Percentiles rank a stretch among this genome's conserved stretches.
These are phyloP conservation scores for Aurifilum marmelostoma DNA, from an alignment of 2,329 filamentous ascomycete species.

Conservation along the genomic window DNA sequence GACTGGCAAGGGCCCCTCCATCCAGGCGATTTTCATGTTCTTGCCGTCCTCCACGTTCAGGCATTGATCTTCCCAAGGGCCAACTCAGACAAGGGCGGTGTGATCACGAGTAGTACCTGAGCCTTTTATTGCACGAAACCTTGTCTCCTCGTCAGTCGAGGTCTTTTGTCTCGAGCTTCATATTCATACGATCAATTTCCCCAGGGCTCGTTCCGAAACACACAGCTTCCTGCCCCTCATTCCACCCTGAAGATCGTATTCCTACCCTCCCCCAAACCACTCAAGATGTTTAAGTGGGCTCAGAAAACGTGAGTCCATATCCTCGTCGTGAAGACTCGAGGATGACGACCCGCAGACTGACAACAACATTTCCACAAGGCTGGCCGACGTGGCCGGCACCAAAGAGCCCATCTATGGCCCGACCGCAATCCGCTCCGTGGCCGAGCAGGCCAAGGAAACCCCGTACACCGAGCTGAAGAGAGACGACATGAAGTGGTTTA, in stretches of 20 bases:
- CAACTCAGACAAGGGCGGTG: conserved; percentile 13
- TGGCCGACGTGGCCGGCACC: conserved; percentile 86
- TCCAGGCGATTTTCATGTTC: conserved; percentile 22
- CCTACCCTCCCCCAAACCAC: background rate
- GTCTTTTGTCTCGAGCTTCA: background rate
- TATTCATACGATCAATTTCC: background rate
- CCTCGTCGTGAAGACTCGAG: background rate
- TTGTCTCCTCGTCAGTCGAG: background rate
- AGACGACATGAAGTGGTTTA: conserved; percentile 81
- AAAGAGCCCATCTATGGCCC: conserved; percentile 96
- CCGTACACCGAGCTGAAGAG: conserved; percentile 80
- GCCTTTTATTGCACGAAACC: background rate
- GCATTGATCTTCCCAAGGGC: conserved; percentile 1
- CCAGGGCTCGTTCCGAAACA: conserved; percentile 12
- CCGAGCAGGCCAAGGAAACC: conserved; percentile 74
- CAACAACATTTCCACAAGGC: conserved; percentile 44
- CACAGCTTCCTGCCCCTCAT: conserved; percentile 2
- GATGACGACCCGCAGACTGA: conserved; percentile 26
- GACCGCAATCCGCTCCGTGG: conserved; percentile 82
- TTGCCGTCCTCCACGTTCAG: conserved; percentile 8
- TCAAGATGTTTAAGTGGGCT: conserved; percentile 31
- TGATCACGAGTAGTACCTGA: conserved; percentile 1
- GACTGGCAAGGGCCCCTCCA: conserved; percentile 24
- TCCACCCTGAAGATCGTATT: background rate
- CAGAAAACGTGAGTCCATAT: conserved; percentile 27